Conservation (phyloP, 164 flowering plant genomes). For the Umbellularia californica region DNA sequence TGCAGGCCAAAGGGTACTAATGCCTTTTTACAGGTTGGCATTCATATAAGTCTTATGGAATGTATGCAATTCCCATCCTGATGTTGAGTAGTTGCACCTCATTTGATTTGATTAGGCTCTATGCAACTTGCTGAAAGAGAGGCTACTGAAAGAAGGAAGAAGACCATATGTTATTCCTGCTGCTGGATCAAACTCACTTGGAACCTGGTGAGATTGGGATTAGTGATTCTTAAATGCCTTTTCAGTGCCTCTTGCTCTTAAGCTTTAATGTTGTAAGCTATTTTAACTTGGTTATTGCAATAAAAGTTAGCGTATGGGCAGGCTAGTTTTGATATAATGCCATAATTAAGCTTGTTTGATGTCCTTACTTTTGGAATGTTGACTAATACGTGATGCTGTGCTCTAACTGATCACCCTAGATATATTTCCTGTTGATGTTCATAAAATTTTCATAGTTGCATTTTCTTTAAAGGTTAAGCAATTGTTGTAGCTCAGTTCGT, state of each 20-base stretch:
- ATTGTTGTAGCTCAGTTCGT: no score
- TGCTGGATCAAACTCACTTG: conserved; percentile 94
- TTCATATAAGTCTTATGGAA: background rate
- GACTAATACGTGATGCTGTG: no score
- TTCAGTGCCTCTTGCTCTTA: conserved; percentile 1
- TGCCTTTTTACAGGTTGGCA: background rate
- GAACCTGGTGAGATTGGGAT: conserved; percentile 61
- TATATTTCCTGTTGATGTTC: no score
- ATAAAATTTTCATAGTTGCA: no score
- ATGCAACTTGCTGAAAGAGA: conserved; percentile 62
- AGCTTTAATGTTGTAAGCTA: background rate
- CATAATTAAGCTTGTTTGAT: background rate
- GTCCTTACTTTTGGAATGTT: background rate
- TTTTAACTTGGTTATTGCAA: background rate
- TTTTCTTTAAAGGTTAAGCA: no score
- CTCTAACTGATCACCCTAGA: no score
- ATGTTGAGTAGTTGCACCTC: background rate
- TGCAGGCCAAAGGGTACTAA: background rate
- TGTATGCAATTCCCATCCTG: background rate
- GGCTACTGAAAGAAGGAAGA: conserved; percentile 73
- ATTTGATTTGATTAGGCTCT: conserved; percentile 48
- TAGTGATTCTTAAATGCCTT: background rate
- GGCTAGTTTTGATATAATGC: no score
- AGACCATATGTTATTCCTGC: conserved; percentile 95
- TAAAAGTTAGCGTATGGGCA: background rate